Base-by-base conservation (phyloP, 1,284 basidiomycete genomes). In the Cystobasidiaceae sp. region DNA sequence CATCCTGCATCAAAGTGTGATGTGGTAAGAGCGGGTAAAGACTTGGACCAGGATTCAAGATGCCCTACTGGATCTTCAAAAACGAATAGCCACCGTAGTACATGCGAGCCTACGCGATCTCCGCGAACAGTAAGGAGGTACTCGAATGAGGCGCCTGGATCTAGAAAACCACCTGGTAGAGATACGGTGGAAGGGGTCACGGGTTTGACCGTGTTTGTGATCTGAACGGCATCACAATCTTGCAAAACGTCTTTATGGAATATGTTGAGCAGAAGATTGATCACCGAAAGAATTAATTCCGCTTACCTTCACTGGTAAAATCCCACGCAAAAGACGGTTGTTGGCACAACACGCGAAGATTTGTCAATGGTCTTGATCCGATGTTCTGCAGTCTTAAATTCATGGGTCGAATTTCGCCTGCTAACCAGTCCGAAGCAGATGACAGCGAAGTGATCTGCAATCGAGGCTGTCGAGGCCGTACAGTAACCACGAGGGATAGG, bases 401-500 rank as follows among this genome's bases (percentile, higher is more conserved):
- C 0, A 67, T 67, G 5, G 62, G 41, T 2, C 70, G 62, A 5
- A 68, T 68, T 64, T 80, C 77, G 3, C 79, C 79, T 1, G 71
- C 74, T 13, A 68, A 74, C 32, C 78, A 46, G 8, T 32, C 56
- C 0, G 65, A 49, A 0, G 76, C 75, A 0, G 78, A 46, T 8
- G 44, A 68, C 0, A 69, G 58, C 13, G 75, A 52, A 34, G 72
- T 66, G 3, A 75, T 70, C 1, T 46, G 50, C 0, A 81, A 55
- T 1, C 70, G 65, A 25, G 81, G 79, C 49, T 74, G 64, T 0
- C 72, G 66, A 4, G 71, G 65, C 2, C 74, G 71, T 9, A 81
- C 74, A 1, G 67, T 63, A 5, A 81, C 72, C 0, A 67, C 70
- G 45, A 82, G 70, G 3, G 73, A 74, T 5, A 70, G 68, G 67